Conservation (phyloP, 495 filamentous ascomycete genomes). For the Thozetella sp. region DNA sequence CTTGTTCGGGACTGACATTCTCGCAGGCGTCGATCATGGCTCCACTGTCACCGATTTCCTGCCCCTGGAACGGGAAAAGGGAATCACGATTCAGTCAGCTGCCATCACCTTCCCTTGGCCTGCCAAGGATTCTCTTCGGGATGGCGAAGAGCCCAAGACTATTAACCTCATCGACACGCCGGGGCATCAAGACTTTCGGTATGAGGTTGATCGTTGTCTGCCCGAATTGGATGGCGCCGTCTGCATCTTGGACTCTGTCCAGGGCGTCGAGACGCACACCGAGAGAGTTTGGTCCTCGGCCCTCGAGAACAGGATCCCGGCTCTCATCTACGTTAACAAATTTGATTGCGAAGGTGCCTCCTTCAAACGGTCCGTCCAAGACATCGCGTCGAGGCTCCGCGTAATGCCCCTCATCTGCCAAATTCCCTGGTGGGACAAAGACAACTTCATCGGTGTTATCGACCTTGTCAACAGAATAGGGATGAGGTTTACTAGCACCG, state of each 20-base stretch:
- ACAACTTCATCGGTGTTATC: constrained; percentile 77
- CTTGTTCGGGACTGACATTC: constrained; percentile 14
- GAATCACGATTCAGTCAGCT: constrained; percentile 97
- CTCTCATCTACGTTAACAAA: constrained; percentile 93
- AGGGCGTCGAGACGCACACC: constrained; percentile 96
- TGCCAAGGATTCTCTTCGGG: constrained; percentile 25
- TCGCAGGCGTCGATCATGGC: constrained; percentile 88
- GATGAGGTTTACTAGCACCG: constrained; percentile 50
- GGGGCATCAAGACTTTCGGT: constrained; percentile 97
- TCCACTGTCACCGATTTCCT: constrained; percentile 98
- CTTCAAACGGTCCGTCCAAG: constrained; percentile 83
- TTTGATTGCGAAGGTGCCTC: constrained; percentile 92
- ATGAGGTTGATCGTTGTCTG: constrained; percentile 92
- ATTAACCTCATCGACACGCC: constrained; percentile 98
- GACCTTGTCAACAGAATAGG: constrained; percentile 68
- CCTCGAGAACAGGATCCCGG: constrained; percentile 79
- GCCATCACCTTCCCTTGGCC: constrained; percentile 94
- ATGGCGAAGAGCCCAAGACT: constrained; percentile 41
- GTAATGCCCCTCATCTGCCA: constrained; percentile 92
- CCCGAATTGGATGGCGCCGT: constrained; percentile 94
- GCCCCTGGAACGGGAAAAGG: constrained; percentile 87
- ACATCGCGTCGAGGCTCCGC: constrained; percentile 76
- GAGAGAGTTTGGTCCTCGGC: constrained; percentile 97
- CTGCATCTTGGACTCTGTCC: constrained; percentile 94
- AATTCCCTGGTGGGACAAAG: constrained; percentile 89